Evolutionary conservation across 2,329 filamentous ascomycete genomes (phyloP).

Genomic region (Aureobasidium musti): DNA sequence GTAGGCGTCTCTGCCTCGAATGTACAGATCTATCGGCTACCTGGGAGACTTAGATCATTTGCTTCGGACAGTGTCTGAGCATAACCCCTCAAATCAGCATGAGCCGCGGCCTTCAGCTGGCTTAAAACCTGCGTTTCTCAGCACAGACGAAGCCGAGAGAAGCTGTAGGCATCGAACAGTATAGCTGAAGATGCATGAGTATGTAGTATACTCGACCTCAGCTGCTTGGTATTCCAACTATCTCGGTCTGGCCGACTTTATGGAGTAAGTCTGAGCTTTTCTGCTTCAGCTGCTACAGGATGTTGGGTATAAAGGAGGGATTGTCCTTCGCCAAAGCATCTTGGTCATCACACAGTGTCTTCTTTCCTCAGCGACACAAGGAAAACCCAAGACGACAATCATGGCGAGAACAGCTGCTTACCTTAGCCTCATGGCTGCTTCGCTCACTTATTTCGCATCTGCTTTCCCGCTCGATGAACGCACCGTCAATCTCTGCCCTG

Average conservation of each 20-base stretch:
- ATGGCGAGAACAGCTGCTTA: background rate
- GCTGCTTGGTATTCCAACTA: background rate
- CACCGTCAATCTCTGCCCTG: constrained; percentile 1
- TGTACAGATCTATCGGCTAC: background rate
- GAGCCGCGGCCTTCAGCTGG: background rate
- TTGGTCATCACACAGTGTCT: background rate
- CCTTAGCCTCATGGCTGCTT: constrained; percentile 40
- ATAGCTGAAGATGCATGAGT: background rate
- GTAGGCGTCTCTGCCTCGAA: too few species aligned
- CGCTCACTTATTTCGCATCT: background rate
- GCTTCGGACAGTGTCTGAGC: background rate
- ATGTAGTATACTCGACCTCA: background rate
- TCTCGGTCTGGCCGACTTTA: background rate
- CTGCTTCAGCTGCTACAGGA: background rate
- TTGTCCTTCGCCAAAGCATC: background rate
- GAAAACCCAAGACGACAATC: background rate
- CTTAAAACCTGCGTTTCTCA: background rate
- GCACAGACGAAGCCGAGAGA: background rate
- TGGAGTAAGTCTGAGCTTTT: background rate
- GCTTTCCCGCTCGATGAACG: constrained; percentile 10
- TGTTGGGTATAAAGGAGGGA: background rate
- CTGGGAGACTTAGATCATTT: background rate
- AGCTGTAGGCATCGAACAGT: background rate
- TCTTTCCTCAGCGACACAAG: background rate
- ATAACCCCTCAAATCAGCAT: background rate